Percentiles rank a stretch among this genome's conserved stretches.
These are phyloP conservation scores for Coniosporium uncinatum DNA, from an alignment of 2,329 filamentous ascomycete species.

Conservation along the genomic window DNA sequence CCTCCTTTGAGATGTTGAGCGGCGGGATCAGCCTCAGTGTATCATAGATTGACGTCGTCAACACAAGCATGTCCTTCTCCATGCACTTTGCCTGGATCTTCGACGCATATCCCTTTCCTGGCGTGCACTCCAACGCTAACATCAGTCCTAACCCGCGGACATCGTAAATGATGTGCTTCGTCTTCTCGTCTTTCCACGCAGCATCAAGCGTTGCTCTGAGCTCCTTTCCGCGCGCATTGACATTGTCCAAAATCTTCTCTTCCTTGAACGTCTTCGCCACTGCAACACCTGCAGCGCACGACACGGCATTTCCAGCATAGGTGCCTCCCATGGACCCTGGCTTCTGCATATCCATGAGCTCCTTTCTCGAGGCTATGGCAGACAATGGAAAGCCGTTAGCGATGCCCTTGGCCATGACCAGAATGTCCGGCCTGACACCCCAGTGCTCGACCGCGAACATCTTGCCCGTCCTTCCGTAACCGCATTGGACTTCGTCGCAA, in stretches of 20 bases:
- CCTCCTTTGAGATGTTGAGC: conserved; percentile 28
- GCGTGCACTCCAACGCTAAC: conserved; percentile 27
- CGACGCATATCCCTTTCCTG: conserved; percentile 22
- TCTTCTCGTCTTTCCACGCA: conserved; percentile 14
- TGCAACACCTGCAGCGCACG: conserved; percentile 27
- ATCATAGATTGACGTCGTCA: conserved; percentile 32
- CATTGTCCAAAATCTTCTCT: conserved; percentile 27
- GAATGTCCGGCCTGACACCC: conserved; percentile 33
- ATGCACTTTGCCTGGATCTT: conserved; percentile 32
- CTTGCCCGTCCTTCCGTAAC: conserved; percentile 35
- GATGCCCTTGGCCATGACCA: conserved; percentile 28
- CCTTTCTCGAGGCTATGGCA: conserved; percentile 19
- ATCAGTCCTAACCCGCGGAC: conserved; percentile 30
- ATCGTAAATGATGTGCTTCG: conserved; percentile 24
- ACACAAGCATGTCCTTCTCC: conserved; percentile 28
- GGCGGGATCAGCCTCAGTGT: conserved; percentile 31
- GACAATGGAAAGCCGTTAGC: conserved; percentile 16
- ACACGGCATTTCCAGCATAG: conserved; percentile 28
- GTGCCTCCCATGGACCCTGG: conserved; percentile 30
- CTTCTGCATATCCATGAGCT: conserved; percentile 27
- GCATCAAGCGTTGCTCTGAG: conserved; percentile 16
- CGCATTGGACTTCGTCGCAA: conserved; percentile 35
- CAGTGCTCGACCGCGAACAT: conserved; percentile 37
- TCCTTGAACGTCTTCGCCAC: conserved; percentile 27
- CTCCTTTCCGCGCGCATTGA: conserved; percentile 20